Percentiles rank a stretch among this genome's conserved stretches.
Evolutionary conservation across 108 stramenopile genomes (phyloP).

Genomic region (Nitzschia inconspicua): DNA sequence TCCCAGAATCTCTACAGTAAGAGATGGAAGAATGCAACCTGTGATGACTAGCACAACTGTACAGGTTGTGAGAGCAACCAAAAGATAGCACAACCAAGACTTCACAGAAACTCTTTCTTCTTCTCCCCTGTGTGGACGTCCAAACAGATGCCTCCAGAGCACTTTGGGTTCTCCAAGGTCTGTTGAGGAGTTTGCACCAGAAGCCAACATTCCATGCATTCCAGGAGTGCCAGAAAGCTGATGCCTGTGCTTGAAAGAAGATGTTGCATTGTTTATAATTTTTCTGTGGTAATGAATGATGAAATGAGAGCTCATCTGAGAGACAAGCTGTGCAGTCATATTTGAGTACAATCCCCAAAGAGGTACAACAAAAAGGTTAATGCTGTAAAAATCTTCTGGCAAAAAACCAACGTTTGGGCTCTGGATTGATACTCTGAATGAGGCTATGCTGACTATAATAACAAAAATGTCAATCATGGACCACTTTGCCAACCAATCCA

Average conservation of each 20-base stretch:
- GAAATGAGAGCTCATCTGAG: conserved; percentile 74
- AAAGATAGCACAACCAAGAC: conserved; percentile 26
- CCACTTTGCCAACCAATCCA: conserved; percentile 74
- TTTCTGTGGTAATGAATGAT: conserved; percentile 79
- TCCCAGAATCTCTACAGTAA: conserved; percentile 64
- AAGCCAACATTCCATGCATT: no score
- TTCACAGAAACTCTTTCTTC: conserved; percentile 26
- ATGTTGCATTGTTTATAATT: conserved; percentile 24
- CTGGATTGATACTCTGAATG: conserved; percentile 61
- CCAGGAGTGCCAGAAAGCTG: no score
- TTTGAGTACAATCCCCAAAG: conserved; percentile 82
- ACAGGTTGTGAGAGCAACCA: conserved; percentile 11
- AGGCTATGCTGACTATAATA: conserved; percentile 54
- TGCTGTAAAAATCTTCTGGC: conserved; percentile 52
- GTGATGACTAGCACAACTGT: conserved; percentile 42
- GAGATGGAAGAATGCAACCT: conserved; percentile 55
- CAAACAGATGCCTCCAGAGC: conserved; percentile 27
- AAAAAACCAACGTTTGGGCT: conserved; percentile 60
- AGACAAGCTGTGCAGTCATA: conserved; percentile 76
- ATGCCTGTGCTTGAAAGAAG: no score
- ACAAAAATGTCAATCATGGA: conserved; percentile 77
- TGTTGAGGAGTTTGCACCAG: no score
- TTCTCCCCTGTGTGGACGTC: conserved; percentile 30
- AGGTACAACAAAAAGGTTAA: conserved; percentile 69
- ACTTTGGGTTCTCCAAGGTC: neutral